These are phyloP conservation scores for Cnidoscolus chayamansa DNA, from an alignment of 441 rosid genomes.

Conservation along the genomic window DNA sequence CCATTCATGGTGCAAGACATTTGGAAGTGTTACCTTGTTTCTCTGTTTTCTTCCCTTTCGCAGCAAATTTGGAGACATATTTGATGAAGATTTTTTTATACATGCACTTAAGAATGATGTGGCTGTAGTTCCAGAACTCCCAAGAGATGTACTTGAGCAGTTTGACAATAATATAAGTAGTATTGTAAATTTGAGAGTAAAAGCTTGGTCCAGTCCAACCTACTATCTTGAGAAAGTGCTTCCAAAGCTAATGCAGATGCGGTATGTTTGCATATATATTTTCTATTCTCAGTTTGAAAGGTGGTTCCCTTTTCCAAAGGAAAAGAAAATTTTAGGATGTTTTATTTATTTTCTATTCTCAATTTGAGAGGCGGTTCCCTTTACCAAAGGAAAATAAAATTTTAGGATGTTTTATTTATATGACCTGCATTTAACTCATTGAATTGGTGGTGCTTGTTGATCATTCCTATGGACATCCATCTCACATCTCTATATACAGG, in stretches of 20 bases:
- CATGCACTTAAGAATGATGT: slow-evolving; percentile 68
- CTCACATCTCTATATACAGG: neutral
- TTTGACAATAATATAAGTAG: slow-evolving; percentile 85
- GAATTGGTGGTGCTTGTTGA: neutral
- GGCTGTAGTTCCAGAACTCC: slow-evolving; percentile 72
- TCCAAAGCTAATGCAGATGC: slow-evolving; percentile 64
- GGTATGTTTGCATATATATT: slow-evolving; percentile 42
- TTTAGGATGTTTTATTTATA: neutral
- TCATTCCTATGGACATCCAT: neutral
- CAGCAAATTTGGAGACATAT: slow-evolving; percentile 92
- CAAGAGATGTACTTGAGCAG: slow-evolving; percentile 69
- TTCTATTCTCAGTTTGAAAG: neutral
- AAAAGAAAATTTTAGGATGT: neutral
- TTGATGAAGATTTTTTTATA: slow-evolving; percentile 90
- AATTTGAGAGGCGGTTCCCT: neutral
- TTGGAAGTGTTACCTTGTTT: slow-evolving; percentile 6
- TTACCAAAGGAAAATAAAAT: neutral
- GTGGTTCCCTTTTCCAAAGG: neutral
- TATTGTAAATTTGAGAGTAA: slow-evolving; percentile 84
- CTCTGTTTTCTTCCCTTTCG: slow-evolving; percentile 13
- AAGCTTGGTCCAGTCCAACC: slow-evolving; percentile 85
- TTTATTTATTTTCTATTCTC: neutral
- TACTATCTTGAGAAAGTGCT: slow-evolving; percentile 91
- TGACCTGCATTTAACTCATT: neutral
- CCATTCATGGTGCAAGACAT: slow-evolving; percentile 8